Evolutionary conservation across 331 rosid genomes (phyloP).

Genomic region (Phaseolus coccineus): DNA sequence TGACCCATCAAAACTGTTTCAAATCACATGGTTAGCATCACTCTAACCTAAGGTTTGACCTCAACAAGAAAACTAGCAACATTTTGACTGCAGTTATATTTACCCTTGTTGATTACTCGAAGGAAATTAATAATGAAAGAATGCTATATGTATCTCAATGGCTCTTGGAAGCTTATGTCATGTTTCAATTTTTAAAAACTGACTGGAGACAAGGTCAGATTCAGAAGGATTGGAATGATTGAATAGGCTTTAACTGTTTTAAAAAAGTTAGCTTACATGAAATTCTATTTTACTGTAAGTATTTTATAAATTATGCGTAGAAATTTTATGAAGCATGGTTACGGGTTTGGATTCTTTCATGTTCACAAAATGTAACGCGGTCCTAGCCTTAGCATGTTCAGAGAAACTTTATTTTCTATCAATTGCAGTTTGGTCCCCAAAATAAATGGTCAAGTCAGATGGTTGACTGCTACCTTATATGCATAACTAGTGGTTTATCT

Average conservation of each 20-base stretch:
- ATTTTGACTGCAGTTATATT: constrained; percentile 22
- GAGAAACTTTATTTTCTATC: constrained; percentile 8
- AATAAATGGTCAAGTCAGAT: background rate
- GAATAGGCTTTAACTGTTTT: background rate
- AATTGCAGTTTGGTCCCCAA: background rate
- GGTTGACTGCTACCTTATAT: background rate
- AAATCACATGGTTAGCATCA: background rate
- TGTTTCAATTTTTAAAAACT: background rate
- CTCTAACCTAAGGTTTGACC: background rate
- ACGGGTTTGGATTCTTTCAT: background rate
- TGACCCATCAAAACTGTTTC: background rate
- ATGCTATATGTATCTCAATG: constrained; percentile 1
- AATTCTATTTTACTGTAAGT: background rate
- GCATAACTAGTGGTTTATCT: constrained; percentile 22
- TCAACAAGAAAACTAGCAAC: constrained; percentile 23
- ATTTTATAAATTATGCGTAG: background rate
- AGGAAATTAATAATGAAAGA: background rate
- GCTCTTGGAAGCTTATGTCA: constrained; percentile 6
- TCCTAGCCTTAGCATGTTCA: background rate
- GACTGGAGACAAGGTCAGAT: constrained; percentile 7
- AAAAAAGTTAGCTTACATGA: background rate
- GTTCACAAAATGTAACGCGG: too few species aligned
- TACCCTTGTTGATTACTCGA: background rate
- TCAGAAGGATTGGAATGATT: background rate
- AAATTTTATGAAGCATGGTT: background rate